Base-by-base conservation (phyloP, 108 stramenopile genomes). In the Pseudonitzschia delicatissima region DNA sequence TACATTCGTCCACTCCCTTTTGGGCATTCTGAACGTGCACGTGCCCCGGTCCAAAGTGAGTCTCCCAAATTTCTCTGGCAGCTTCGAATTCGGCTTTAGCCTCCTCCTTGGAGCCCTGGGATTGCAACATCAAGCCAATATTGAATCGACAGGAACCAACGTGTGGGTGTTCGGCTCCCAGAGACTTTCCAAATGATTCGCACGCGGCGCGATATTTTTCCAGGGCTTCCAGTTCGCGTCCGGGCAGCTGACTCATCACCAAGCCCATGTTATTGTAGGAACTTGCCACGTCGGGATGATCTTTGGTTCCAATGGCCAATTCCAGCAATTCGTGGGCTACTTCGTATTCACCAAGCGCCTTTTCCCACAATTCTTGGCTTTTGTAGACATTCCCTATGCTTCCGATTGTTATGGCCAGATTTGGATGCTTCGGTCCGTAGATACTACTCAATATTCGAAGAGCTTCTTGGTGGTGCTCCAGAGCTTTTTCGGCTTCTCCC, bases 191-290 rank as follows among this genome's bases (percentile, higher is more conserved):
- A 62, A 74, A 74, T 15, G 42, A 29, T 37, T 62, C 36, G 25
- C 28, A 31, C 11, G 73, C 73, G 7, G 66, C 11, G 12, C 49
- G 60, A 50, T 74, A 74, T 4, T 40, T 44, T n/a, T 29, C 34
- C 65, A 73, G 40, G 9, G 72, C 72, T 18, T 73, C 57, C 2
- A 33, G 65, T 31, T 31, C 20, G 12, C 58, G 29, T 1, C 47
- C 72, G 0, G 49, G 71, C 21, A 61, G 9, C 0, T 66, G 64
- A 40, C 57, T 60, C 44, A 53, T 26, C 29, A 73, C 55, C 11
- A 66, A 57, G 6, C 65, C 72, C 57, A 66, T 66, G 45, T 73
- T 66, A 45, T 73, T 73, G 45, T 42, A 66, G 35, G 65, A 66
- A 33, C 57, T 60, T 20, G 65, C 72, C 8, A 73, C 57, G 5